Percentiles rank a stretch among this genome's conserved stretches.
Evolutionary conservation across 805 yeast genomes (phyloP).

Genomic region (Yamadazyma tumulicola): DNA sequence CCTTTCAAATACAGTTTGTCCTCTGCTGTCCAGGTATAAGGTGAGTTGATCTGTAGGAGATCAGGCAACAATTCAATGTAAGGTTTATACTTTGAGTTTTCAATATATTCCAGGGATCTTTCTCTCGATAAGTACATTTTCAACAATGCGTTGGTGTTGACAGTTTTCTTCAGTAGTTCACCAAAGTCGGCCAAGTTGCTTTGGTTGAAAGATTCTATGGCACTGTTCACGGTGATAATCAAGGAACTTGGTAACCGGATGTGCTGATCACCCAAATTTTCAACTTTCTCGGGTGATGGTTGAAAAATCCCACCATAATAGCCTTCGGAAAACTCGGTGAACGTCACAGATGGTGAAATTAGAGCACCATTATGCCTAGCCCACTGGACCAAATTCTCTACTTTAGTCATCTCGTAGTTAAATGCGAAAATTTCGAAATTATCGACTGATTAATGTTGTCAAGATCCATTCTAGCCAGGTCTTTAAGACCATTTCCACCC

Average conservation of each 20-base stretch:
- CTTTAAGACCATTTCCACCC: background rate
- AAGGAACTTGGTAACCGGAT: constrained; percentile 19
- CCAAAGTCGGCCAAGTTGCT: constrained; percentile 8
- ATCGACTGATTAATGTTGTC: background rate
- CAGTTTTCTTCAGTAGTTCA: constrained; percentile 12
- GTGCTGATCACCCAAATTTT: constrained; percentile 7
- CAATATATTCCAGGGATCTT: constrained; percentile 12
- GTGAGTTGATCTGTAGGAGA: constrained; percentile 48
- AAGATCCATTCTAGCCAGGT: background rate
- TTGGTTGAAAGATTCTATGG: constrained; percentile 19
- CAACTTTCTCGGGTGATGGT: constrained; percentile 5
- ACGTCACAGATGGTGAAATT: constrained; percentile 20
- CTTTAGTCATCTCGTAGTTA: background rate
- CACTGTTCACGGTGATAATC: constrained; percentile 21
- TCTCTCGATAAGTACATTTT: constrained; percentile 35
- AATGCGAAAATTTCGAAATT: background rate
- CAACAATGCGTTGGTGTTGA: constrained; percentile 27
- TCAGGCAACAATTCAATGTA: constrained; percentile 34
- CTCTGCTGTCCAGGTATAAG: constrained; percentile 59
- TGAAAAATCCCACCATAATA: too few species aligned
- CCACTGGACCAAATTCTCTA: constrained; percentile 26
- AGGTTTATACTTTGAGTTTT: constrained; percentile 21
- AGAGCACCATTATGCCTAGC: constrained; percentile 27
- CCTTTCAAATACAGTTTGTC: constrained; percentile 56
- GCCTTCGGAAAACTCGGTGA: constrained; percentile 17